Evolutionary conservation across 345 rosid genomes (phyloP).

Genomic region (Abelmoschus esculentus): DNA sequence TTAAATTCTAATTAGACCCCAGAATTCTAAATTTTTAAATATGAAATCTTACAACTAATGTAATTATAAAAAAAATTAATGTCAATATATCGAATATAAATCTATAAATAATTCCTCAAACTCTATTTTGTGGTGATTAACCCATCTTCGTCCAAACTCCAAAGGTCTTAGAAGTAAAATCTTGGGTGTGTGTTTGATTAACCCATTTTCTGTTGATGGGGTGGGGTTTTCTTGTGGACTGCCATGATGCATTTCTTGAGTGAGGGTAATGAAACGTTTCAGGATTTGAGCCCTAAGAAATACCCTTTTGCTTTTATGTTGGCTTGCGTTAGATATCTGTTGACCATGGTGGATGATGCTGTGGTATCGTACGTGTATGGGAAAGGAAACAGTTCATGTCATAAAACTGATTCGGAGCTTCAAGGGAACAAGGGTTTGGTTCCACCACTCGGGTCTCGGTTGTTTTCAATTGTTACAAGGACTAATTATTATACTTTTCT

Average conservation of each 20-base stretch:
- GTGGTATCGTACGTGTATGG: constrained; percentile 40
- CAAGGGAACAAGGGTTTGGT: constrained; percentile 33
- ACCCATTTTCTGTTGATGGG: too few species aligned
- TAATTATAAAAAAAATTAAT: too few species aligned
- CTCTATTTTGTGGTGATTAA: too few species aligned
- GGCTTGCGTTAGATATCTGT: constrained; percentile 61
- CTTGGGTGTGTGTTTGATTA: too few species aligned
- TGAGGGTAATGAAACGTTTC: constrained; percentile 66
- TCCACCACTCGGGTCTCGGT: too few species aligned
- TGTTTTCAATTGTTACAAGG: neutral
- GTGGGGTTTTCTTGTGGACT: constrained; percentile 82
- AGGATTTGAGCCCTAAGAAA: constrained; percentile 35
- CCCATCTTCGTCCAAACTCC: too few species aligned
- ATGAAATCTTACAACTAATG: too few species aligned
- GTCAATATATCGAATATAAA: too few species aligned
- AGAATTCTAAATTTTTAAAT: too few species aligned
- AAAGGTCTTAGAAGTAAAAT: too few species aligned
- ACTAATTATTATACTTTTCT: neutral
- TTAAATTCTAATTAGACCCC: too few species aligned
- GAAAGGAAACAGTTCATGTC: constrained; percentile 12
- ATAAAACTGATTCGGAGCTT: constrained; percentile 35
- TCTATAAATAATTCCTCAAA: too few species aligned
- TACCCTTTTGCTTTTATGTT: constrained; percentile 89
- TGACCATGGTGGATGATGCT: constrained; percentile 73
- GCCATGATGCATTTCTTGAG: constrained; percentile 77